Base-by-base conservation (phyloP, 1,139 yeast species). In the Yamadazyma triangularis region DNA sequence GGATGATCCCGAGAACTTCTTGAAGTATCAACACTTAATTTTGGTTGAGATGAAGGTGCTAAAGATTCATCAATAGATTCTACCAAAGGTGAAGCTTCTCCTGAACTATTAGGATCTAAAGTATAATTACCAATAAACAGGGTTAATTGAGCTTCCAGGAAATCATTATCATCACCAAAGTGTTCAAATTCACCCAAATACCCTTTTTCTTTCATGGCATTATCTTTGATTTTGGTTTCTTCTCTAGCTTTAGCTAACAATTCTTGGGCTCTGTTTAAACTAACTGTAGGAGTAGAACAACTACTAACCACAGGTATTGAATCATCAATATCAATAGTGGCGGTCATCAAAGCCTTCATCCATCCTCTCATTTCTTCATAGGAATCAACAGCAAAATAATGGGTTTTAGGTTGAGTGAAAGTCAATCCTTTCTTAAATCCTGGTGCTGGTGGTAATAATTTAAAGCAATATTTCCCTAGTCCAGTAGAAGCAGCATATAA, bases 261-360 rank as follows among this genome's bases (percentile, higher is more conserved):
- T 50, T 83, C 95, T 53, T 87, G 95, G 0, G 98, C 98, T 47
- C 78, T 80, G 28, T 77, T 75, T 41, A 91, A 65, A 15, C 95
- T 80, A 9, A 91, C 91, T 0, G 97, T 91, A 11, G 97, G 97
- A 0, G 97, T 87, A 6, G 83, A 80, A 55, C 96, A 91, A 19
- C 96, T 84, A 39, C 95, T 84, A n/a, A 89, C 83, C 3, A 87
- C 93, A 0, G 98, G 97, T 10, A 85, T 87, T 2, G 86, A 61
- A 38, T 91, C 96, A 58, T 93, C 98, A 32, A 94, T 73, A 53
- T 91, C 99, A 47, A 91, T 93, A 0, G 98, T 91, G 0, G 97
- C 95, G 38, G 91, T 87, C 78, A 89, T 86, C 40, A 91, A 64
- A 0, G 96, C 95, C 35, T 89, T 85, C 76, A 89, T 79, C 99